Evolutionary conservation across 2,329 filamentous ascomycete genomes (phyloP), one percentile per base, ranked within the genome.

Genomic region (Lachnellula arida): DNA sequence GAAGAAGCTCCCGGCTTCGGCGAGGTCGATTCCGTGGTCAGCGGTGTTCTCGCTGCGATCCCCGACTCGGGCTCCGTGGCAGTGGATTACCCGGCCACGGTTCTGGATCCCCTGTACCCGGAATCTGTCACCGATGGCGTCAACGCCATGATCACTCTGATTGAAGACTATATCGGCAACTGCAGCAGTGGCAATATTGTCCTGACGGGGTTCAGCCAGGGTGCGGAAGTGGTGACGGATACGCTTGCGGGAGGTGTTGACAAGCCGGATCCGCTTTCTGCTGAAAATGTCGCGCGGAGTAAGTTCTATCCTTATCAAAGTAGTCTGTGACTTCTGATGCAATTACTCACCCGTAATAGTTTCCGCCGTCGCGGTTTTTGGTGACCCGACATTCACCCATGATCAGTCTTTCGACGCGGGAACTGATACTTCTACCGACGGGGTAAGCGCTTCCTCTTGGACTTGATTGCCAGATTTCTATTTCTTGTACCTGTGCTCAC

Each of bases 161-260:
- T 68, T 43, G 55, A 62, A 39, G 54, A 50, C 19, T 71, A 70
- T 49, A 63, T 63, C 2, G 48, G 59, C 4, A 61, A 60, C 19
- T 71, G 68, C 50, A 63, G 63, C 2, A n/a, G n/a, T n/a, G 51
- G 50, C 17, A 60, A 65, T 52, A 68, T 71, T 47, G 69, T 70
- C 12, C 60, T 72, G 17, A 57, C 71, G 42, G 70, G 70, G 1
- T 71, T 69, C 58, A 65, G 60, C 8, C 67, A 70, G 54, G 66
- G 63, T n/a, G 63, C 57, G 11, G 56, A 65, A n/a, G 63, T 65
- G 2, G 49, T 60, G 52, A 61, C 54, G 11, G 57, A 57, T 52
- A 47, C 49, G 0, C 49, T 63, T 23, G 55, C 58, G 4, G 59
- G 60, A 4, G 35, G 35, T n/a, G 35, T 39, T 11, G 35, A 39